These are phyloP conservation scores for Thielaviopsis populi DNA, from an alignment of 2,329 filamentous ascomycete species.

Conservation along the genomic window DNA sequence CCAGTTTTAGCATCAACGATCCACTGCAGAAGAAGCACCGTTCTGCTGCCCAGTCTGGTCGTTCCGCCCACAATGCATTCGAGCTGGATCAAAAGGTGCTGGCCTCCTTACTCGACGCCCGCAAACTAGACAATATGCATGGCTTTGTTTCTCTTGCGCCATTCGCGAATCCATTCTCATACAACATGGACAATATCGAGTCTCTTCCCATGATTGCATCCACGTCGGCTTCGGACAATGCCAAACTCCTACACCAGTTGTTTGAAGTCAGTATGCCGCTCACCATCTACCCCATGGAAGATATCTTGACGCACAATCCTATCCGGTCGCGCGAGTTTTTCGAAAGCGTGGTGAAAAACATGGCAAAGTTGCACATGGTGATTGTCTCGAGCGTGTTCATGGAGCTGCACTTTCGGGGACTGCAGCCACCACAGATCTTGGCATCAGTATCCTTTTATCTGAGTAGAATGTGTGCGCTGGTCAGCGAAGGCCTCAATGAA, in stretches of 20 bases:
- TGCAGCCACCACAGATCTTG: conserved; percentile 12
- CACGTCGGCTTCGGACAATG: conserved; percentile 11
- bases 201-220: background rate
- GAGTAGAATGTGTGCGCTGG: conserved; percentile 15
- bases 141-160: background rate
- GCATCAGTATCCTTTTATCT: conserved; percentile 15
- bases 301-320: conserved; percentile 13
- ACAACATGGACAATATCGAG: background rate
- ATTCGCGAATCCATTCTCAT: background rate
- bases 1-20: conserved; percentile 9
- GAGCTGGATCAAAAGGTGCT: conserved; percentile 13
- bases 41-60: background rate
- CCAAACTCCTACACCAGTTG: conserved; percentile 13
- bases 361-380: conserved; percentile 15
- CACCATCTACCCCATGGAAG: conserved; percentile 16
- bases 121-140: conserved; percentile 9
- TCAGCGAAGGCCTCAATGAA: conserved; percentile 15
- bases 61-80: background rate
- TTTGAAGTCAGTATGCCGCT: conserved; percentile 15
- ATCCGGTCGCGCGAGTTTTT: conserved; percentile 15
- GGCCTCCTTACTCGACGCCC: conserved; percentile 9
- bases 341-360: conserved; percentile 12
- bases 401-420: conserved; percentile 15
- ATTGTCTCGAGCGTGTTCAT: conserved; percentile 15
- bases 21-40: background rate